Base-by-base conservation (phyloP, 2,329 filamentous ascomycete species). In the Cylindrodendrum hubeiense region DNA sequence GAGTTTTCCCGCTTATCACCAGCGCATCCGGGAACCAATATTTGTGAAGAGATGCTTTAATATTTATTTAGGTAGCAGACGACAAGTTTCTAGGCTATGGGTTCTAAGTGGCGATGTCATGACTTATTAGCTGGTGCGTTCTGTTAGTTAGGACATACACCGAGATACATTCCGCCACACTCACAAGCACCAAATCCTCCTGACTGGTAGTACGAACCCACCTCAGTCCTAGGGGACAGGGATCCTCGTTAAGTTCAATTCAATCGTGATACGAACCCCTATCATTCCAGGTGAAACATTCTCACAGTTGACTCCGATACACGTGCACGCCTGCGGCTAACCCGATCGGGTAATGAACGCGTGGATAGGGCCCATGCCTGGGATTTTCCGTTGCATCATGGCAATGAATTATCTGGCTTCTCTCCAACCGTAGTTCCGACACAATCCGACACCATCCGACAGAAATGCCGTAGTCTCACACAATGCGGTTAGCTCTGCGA, bases 401-500 rank as follows among this genome's bases (percentile, higher is more conserved):
- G 19, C 10, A 26, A 10, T 15, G 13, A 34, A 10, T 21, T 3
- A 49, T n/a, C 19, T 58, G 43, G 37, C 41, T 24, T 46, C 41
- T 30, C n/a, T 33, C 37, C 21, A n/a, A n/a, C 30, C 12, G 19
- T 6, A 10, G 13, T 4, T 34, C 17, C 19, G 4, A 26, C 22
- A 24, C n/a, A n/a, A n/a, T n/a, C n/a, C n/a, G n/a, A n/a, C 19
- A 28, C n/a, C 39, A 24, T 15, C 44, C 26, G 24, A 39, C 10
- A 51, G 57, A 39, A 15, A 61, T 65, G 57, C 30, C 37, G 30
- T 59, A 56, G 61, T 52, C 51, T 46, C 6, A 28, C 56, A 61
- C 37, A 21, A 65, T 65, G 62, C 62, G 62, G 28, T 50, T 65
- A 46, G 46, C 62, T 52, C 46, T 65, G 44, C 58, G 62, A 61